Evolutionary conservation across 2,329 filamentous ascomycete species (phyloP).

Genomic region (Taxawa tesnikishii): DNA sequence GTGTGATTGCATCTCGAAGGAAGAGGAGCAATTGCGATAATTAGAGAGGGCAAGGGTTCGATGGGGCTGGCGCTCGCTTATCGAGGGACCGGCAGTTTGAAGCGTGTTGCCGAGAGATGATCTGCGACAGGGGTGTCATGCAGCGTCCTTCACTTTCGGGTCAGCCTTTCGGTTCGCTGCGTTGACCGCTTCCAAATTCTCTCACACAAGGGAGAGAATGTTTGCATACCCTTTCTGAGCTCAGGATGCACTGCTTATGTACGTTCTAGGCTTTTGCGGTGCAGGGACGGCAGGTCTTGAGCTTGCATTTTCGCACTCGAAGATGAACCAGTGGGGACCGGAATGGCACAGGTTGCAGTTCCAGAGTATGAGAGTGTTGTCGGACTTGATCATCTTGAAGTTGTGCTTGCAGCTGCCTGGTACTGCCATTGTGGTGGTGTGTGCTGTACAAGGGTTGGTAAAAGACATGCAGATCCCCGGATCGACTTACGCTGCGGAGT

Average conservation of each 20-base stretch:
- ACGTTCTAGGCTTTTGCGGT: conserved; percentile 31
- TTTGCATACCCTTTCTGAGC: too few relatives aligned
- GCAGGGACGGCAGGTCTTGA: conserved; percentile 37
- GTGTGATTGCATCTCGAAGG: background rate
- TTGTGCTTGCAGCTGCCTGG: conserved; percentile 34
- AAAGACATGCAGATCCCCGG: too few relatives aligned
- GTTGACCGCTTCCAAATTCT: too few relatives aligned
- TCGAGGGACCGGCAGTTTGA: conserved; percentile 3
- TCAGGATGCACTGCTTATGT: too few relatives aligned
- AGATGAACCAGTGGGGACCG: conserved; percentile 38
- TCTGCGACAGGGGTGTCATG: conserved; percentile 1
- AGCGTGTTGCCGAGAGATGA: background rate
- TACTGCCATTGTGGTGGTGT: conserved; percentile 27
- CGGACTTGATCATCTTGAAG: conserved; percentile 40
- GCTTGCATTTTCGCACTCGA: conserved; percentile 37
- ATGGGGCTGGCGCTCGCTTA: background rate
- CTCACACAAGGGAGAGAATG: too few relatives aligned
- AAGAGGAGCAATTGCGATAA: background rate
- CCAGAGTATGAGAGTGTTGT: conserved; percentile 38
- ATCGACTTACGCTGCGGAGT: too few relatives aligned
- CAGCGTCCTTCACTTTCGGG: background rate
- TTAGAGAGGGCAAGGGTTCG: too few relatives aligned
- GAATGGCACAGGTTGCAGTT: conserved; percentile 40
- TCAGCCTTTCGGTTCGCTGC: background rate
- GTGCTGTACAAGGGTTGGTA: background rate